Evolutionary conservation across 495 filamentous ascomycete species (phyloP), one percentile per base, ranked within the genome.

Genomic region (Parathielavia hyrcaniae): DNA sequence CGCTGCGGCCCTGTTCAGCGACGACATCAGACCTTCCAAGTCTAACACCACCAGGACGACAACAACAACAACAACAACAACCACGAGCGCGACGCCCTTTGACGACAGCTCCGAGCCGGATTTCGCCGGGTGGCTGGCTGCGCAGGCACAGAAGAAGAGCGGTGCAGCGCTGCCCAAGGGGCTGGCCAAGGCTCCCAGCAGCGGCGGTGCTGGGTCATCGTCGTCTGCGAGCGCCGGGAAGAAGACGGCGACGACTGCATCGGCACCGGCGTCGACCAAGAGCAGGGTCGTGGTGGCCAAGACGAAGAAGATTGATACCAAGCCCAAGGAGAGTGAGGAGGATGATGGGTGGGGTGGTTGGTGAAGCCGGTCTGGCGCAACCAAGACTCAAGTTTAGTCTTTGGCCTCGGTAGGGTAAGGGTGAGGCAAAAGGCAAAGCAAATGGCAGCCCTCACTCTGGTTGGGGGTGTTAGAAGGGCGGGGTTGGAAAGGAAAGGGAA

Each of bases 91-190:
- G 2, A 77, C 75, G 13, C 79, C 83, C 0, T 95, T 86, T 60
- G 88, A 91, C 59, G 89, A 95, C 64, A 84, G 85, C 34, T 86
- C 85, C 3, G 90, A 97, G 65, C 90, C 90, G 2, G 91, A 97
- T 68, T 97, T 97, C 71, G 91, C 90, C 19, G 90, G 89, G 6
- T 95, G 91, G 90, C 70, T 96, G 44, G 89, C 88, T 11, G 90
- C 89, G 16, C 90, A 95, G 71, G 80, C 84, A 19, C 74, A 86
- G 62, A 81, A 86, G 59, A 96, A 92, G 71, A 73, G 81, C 55
- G 54, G 50, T 0, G 59, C 85, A 53, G 75, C 83, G 4, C 58
- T 95, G 39, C 89, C 89, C 0, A 96, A 92, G 70, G 90, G 91
- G 0, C 64, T 95, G 49, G 71, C 75, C 8, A 90, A 90, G 66